Base-by-base conservation (phyloP, 176 grass and related monocot species). In the Alloteropsis semialata region DNA sequence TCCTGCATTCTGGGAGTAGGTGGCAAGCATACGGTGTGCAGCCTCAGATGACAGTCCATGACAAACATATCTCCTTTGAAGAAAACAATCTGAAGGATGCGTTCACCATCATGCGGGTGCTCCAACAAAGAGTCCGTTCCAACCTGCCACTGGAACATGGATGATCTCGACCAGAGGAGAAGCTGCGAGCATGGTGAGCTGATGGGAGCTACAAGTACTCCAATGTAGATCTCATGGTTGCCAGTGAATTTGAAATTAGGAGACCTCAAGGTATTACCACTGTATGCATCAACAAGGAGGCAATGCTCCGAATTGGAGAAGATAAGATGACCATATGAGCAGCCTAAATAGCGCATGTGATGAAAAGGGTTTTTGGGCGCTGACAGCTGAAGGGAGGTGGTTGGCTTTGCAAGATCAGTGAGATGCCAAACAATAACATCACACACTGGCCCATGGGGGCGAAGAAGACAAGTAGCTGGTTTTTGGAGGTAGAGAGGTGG, bases 301-400 rank as follows among this genome's bases (percentile, higher is more conserved):
- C 85, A 87, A 4, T 55, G 42, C 19, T 78, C 58, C n/a, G 3
- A 34, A 27, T 54, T 6, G 5, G 46, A 65, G 69, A 90, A 88
- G 41, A 94, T 88, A 28, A 90, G 78, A 76, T 88, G 68, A 9
- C 88, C 85, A 74, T 81, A 62, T 41, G 92, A 86, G 70, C 75
- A 88, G 6, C 92, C 92, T 45, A 94, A 1, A 63, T 86, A 88
- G 45, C 12, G 25, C 42, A 76, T 87, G 58, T 10, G 3, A 19
- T 10, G 11, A 32, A 53, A 41, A 60, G 71, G 37, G 65, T 65
- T 17, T 65, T 13, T 53, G 13, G 53, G 19, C 0, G 38, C 59
- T 32, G 59, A 76, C 66, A 63, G 46, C 11, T 6, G 3, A 77
- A 72, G 37, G 28, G 67, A 54, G 69, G 73, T 14, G 17, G 16